Conservation (phyloP, 2,329 filamentous ascomycete genomes). For the Diplodia scrobiculata region DNA sequence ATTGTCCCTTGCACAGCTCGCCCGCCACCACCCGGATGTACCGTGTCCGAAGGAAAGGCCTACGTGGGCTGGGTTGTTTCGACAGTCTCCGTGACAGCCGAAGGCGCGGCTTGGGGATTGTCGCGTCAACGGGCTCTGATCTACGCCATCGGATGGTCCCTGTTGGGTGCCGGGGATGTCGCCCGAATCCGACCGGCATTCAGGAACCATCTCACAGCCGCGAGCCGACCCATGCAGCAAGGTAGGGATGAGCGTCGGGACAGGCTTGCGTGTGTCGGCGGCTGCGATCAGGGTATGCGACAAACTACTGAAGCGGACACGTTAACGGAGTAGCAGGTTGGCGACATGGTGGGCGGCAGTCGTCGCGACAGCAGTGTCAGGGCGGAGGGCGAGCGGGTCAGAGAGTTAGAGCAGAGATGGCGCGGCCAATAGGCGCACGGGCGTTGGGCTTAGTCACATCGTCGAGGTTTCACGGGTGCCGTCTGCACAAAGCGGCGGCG, state of each 20-base stretch:
- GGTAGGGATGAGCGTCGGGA: background rate
- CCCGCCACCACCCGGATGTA: background rate
- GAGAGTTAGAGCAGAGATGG: background rate
- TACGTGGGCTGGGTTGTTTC: background rate
- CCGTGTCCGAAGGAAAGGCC: background rate
- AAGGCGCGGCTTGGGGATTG: background rate
- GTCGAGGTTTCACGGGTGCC: background rate
- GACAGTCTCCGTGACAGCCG: background rate
- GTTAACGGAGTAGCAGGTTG: background rate
- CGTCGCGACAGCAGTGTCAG: slow-evolving; percentile 6
- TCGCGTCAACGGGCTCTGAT: background rate
- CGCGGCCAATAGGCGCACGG: background rate
- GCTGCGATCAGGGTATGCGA: background rate
- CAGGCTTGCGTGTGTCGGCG: background rate
- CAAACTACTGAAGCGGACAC: background rate
- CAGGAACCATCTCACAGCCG: background rate
- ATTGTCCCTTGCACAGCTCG: background rate
- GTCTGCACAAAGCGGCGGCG: background rate
- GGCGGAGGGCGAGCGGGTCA: background rate
- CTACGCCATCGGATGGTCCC: no score
- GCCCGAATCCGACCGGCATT: no score
- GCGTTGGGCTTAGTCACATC: slow-evolving; percentile 3
- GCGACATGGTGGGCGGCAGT: background rate
- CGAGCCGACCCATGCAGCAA: background rate
- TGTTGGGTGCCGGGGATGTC: no score